Evolutionary conservation across 768 basidiomycete species (phyloP).

Genomic region (Cystofilobasidium capitatum): DNA sequence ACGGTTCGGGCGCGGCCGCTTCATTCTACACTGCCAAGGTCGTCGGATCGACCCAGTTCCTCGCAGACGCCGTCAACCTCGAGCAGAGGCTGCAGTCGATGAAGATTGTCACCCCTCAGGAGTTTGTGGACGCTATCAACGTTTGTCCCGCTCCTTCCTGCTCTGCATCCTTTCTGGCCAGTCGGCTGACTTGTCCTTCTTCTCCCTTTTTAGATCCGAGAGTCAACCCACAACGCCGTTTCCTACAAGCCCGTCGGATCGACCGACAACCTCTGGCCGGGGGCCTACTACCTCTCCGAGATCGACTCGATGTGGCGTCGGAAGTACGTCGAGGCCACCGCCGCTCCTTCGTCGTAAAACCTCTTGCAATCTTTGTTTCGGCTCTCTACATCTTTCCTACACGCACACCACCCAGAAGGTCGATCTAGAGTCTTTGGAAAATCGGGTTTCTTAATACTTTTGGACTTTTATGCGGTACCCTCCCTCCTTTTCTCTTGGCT

Average conservation of each 20-base stretch:
- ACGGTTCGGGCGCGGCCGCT: constrained; percentile 89
- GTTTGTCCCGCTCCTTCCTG: constrained; percentile 31
- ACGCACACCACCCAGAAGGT: no score
- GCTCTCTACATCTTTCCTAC: no score
- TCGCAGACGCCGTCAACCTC: constrained; percentile 72
- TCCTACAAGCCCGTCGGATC: constrained; percentile 76
- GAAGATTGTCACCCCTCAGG: constrained; percentile 84
- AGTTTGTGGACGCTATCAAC: constrained; percentile 71
- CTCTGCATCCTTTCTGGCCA: not conserved
- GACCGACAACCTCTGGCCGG: constrained; percentile 86
- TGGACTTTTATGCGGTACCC: no score
- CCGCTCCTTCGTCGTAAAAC: no score
- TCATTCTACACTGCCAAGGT: constrained; percentile 82
- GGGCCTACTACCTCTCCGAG: constrained; percentile 80
- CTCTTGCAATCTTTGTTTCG: no score
- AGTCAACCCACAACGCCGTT: constrained; percentile 87
- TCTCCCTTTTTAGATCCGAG: constrained; percentile 59
- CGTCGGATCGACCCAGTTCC: constrained; percentile 76
- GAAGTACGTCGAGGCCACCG: constrained; percentile 60
- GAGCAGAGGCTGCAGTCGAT: constrained; percentile 64
- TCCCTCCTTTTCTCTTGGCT: no score
- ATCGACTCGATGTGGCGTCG: constrained; percentile 87
- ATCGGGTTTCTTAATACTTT: no score
- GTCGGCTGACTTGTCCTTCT: constrained; percentile 9
- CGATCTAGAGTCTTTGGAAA: no score